phyloP scores from a whole-genome alignment of 148 eudicot genomes.

The Talinum fruticosum region DNA sequence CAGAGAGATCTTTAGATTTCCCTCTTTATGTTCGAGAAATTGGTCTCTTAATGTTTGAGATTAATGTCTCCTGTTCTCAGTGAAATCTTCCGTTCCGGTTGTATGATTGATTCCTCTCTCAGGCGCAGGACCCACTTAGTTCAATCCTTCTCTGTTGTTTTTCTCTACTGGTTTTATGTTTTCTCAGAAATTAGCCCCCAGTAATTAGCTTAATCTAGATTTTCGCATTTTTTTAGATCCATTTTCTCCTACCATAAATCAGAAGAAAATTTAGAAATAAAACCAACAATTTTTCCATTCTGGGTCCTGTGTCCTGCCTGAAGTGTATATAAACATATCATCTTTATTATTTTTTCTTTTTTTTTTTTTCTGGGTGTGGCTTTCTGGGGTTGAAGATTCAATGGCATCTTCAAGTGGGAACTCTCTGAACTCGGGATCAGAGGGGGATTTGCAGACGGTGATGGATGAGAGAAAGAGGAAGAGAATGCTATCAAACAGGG shows the following conservation, averaged over 20 bases:
- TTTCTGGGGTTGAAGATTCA: background rate
- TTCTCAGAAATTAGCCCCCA: slow-evolving; percentile 43
- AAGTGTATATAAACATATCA: background rate
- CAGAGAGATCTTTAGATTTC: background rate
- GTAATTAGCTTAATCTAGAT: slow-evolving; percentile 5
- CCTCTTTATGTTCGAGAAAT: background rate
- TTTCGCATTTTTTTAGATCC: background rate
- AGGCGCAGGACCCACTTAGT: slow-evolving; percentile 72
- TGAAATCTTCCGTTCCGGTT: slow-evolving; percentile 70
- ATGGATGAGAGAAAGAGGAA: slow-evolving; percentile 60
- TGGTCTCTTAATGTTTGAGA: slow-evolving; percentile 31
- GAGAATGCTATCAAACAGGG: slow-evolving; percentile 68
- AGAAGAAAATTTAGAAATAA: background rate
- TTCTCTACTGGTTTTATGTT: slow-evolving; percentile 84
- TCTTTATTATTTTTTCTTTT: background rate
- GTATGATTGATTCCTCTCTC: slow-evolving; percentile 57
- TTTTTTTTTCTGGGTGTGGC: background rate
- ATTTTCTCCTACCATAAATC: background rate
- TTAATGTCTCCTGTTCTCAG: slow-evolving; percentile 63
- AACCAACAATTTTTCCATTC: background rate
- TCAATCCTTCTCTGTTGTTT: slow-evolving; percentile 70
- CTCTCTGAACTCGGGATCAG: slow-evolving; percentile 53
- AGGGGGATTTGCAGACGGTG: slow-evolving; percentile 40
- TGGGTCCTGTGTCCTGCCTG: slow-evolving; percentile 32
- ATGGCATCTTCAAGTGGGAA: slow-evolving; percentile 67